Base-by-base conservation (phyloP, 495 filamentous ascomycete species). In the Penicillium turbatum region DNA sequence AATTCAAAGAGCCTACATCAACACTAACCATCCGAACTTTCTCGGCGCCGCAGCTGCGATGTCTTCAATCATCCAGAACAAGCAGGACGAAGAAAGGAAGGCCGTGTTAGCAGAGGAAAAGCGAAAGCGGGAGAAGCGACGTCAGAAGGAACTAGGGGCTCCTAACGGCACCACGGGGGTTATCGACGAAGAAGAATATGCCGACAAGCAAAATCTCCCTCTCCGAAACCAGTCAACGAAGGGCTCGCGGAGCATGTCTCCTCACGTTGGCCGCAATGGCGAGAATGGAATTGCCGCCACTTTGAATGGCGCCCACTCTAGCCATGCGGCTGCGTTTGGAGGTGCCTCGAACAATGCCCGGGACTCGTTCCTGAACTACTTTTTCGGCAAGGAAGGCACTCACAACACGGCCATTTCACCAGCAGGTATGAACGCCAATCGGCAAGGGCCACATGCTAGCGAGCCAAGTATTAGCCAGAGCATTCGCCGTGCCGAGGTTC, bases 1-100 rank as follows among this genome's bases (percentile, higher is more conserved):
- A 10, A 99, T 99, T 30, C 93, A 99, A 71, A 81, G 93, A 53
- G 93, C 93, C 13, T 99, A 99, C 68, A 97, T 99, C 70, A 99
- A 99, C 71, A 99, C 93, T 36, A 99, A 99, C 66, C 93, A 99
- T 61, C 93, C 93, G 30, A 99, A 99, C 63, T 99, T 99, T 76
- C 82, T 97, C 17, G 95, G 93, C 38, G 93, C 93, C 10, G 92
- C 93, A 6, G 92, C 90, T n/a, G 93, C 93, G 24, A 99, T 99
- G 93, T 89, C 88, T 49, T 87, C 91, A 9, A 92, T 97, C 44
- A 92, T 99, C 34, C 87, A 85, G 62, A 90, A 86, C 62, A 95
- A 91, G 69, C 90, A 97, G 64, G 92, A 99, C 53, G 85, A 90
- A 65, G 93, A 97, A 65, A 82, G 88, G 65, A 91, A 90, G 66